A percentile compares a stretch with the other conserved stretches of the same genome.
These are phyloP conservation scores for Gonium pectorale DNA, from an alignment of 139 green algal genomes.

Conservation along the genomic window DNA sequence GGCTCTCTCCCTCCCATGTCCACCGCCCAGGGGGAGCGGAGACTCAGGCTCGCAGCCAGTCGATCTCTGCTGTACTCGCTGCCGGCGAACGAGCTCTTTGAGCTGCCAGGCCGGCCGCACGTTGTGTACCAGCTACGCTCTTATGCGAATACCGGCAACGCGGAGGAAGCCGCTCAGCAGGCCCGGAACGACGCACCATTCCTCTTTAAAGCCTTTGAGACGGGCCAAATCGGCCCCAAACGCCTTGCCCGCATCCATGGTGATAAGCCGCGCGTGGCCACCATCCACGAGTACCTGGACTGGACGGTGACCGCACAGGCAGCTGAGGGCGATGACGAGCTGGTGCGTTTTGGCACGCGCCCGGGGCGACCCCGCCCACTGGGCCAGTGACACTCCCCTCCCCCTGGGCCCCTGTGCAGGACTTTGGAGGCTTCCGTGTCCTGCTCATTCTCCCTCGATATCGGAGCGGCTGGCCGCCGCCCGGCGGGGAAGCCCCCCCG, in stretches of 20 bases:
- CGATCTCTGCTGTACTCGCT: constrained; percentile 62
- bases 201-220: constrained; percentile 94
- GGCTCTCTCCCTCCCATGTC: too few species aligned
- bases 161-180: constrained; percentile 35
- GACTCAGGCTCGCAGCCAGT: constrained; percentile 40
- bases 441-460: constrained; percentile 83
- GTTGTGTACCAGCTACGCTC: constrained; percentile 76
- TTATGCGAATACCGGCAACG: constrained; percentile 51
- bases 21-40: constrained; percentile 49
- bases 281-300: constrained; percentile 97
- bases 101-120: constrained; percentile 80
- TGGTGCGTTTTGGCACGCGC: constrained; percentile 56
- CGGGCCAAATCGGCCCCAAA: constrained; percentile 78
- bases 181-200: constrained; percentile 83
- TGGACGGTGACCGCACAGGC: constrained; percentile 91
- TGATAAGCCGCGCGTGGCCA: constrained; percentile 78
- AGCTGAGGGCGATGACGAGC: constrained; percentile 71
- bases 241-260: constrained; percentile 73
- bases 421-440: constrained; percentile 92
- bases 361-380: too few species aligned
- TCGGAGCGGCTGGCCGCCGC: constrained; percentile 80
- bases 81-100: constrained; percentile 68
- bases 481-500: constrained; percentile 33
- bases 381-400: too few species aligned
- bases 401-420: too few species aligned